Evolutionary conservation across 345 rosid genomes (phyloP).

Genomic region (Noccaea bulbosa): DNA sequence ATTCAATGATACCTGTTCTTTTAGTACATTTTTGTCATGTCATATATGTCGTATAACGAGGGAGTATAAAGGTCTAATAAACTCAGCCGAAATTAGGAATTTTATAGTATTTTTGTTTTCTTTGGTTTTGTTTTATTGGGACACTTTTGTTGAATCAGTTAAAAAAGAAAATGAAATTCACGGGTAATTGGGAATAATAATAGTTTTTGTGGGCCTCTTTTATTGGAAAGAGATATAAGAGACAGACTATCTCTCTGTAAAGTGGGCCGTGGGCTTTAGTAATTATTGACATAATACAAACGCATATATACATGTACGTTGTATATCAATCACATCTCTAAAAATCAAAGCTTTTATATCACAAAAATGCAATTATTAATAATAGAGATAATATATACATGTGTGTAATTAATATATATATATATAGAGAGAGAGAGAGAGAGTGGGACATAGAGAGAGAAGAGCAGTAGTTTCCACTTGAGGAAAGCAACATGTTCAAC

Average conservation of each 20-base stretch:
- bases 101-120: background rate
- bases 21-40: slow-evolving; percentile 37
- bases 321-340: slow-evolving; percentile 34
- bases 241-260: slow-evolving; percentile 34
- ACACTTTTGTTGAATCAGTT: slow-evolving; percentile 16
- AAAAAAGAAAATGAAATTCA: background rate
- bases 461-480: slow-evolving; percentile 51
- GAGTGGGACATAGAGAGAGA: slow-evolving; percentile 39
- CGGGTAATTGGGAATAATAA: slow-evolving; percentile 27
- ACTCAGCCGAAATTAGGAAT: slow-evolving; percentile 20
- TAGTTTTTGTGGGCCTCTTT: slow-evolving; percentile 43
- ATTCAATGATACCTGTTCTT: slow-evolving; percentile 33
- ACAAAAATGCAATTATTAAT: too few species aligned
- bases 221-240: slow-evolving; percentile 15
- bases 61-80: slow-evolving; percentile 30
- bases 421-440: slow-evolving; percentile 19
- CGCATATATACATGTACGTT: background rate
- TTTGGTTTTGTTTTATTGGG: slow-evolving; percentile 19
- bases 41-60: slow-evolving; percentile 40
- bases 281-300: slow-evolving; percentile 30
- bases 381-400: background rate
- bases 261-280: slow-evolving; percentile 54
- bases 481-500: slow-evolving; percentile 49
- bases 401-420: slow-evolving; percentile 5
- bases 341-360: slow-evolving; percentile 26